Conservation (phyloP, 1,284 basidiomycete genomes). For the Ustilago trichophora region DNA sequence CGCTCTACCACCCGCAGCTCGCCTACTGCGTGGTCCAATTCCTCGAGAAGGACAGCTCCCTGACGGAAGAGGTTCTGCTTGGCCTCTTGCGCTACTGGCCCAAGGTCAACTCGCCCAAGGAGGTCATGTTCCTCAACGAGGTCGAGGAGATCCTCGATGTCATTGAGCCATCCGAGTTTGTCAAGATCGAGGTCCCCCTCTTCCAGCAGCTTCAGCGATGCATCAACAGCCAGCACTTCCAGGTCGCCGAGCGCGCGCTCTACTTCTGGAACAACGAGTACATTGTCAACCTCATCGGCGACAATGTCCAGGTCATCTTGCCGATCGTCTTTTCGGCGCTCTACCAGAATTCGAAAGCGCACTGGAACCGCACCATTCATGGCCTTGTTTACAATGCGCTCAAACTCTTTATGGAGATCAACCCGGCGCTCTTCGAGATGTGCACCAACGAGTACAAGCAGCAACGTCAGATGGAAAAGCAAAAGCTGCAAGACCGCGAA, state of each 20-base stretch:
- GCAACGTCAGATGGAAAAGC: constrained; percentile 70
- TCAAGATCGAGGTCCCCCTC: constrained; percentile 91
- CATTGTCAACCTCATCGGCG: constrained; percentile 98
- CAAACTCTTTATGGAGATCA: constrained; percentile 99
- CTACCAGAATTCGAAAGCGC: constrained; percentile 94
- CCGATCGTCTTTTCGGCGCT: constrained; percentile 98
- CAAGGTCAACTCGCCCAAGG: constrained; percentile 99
- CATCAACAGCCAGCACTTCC: constrained; percentile 99
- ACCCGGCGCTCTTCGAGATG: constrained; percentile 92
- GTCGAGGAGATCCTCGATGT: constrained; percentile 99
- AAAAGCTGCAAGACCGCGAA: constrained; percentile 57
- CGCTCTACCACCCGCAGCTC: constrained; percentile 96
- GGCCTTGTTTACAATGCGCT: constrained; percentile 99
- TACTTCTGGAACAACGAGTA: constrained; percentile 85
- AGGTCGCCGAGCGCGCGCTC: constrained; percentile 70
- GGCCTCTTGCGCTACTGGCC: constrained; percentile 98
- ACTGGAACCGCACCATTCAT: constrained; percentile 99
- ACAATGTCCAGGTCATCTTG: constrained; percentile 86
- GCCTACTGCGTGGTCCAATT: constrained; percentile 99
- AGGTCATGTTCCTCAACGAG: constrained; percentile 99
- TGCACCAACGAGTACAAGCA: constrained; percentile 93
- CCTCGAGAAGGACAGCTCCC: constrained; percentile 90
- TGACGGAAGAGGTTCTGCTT: constrained; percentile 95
- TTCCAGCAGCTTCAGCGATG: constrained; percentile 96
- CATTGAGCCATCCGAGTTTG: constrained; percentile 94